These are phyloP conservation scores for Dendrobium catenatum DNA, from an alignment of 106 monocot species.

Conservation along the genomic window DNA sequence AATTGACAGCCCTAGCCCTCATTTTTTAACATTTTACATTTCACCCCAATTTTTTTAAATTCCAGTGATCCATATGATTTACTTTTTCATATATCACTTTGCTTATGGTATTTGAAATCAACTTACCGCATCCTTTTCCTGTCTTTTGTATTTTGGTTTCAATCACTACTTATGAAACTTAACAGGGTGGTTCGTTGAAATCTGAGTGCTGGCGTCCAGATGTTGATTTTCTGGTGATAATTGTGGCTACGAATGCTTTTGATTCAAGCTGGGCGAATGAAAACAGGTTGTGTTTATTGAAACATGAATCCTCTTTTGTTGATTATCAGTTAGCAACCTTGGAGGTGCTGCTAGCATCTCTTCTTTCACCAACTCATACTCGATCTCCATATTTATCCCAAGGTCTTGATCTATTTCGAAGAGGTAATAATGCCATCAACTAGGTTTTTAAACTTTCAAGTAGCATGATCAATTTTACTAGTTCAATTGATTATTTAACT, in stretches of 20 bases:
- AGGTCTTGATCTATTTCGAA: constrained; percentile 71
- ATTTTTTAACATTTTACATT: not conserved
- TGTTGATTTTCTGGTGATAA: constrained; percentile 60
- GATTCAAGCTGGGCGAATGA: constrained; percentile 28
- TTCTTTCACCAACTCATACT: constrained; percentile 53
- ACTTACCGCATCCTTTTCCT: not conserved
- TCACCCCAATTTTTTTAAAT: not conserved
- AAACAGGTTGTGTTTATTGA: constrained; percentile 3
- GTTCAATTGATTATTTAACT: not conserved
- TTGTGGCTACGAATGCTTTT: constrained; percentile 52
- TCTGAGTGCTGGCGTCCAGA: constrained; percentile 57
- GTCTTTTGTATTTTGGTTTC: not conserved
- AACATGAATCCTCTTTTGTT: constrained; percentile 19
- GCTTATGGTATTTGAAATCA: not conserved
- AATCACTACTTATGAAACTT: not conserved
- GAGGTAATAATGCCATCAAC: constrained; percentile 38
- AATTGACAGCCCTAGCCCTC: no score
- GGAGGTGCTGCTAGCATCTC: constrained; percentile 61
- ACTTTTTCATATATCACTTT: not conserved
- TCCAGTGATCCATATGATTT: not conserved
- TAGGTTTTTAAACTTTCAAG: not conserved
- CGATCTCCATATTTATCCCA: constrained; percentile 64
- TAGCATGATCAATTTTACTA: no score
- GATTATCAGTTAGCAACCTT: constrained; percentile 69
- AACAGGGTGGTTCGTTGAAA: constrained; percentile 74